Percentiles rank a stretch among this genome's conserved stretches.
Conservation (phyloP, 169 alveolate genomes). For the Plasmodium coatneyi region DNA sequence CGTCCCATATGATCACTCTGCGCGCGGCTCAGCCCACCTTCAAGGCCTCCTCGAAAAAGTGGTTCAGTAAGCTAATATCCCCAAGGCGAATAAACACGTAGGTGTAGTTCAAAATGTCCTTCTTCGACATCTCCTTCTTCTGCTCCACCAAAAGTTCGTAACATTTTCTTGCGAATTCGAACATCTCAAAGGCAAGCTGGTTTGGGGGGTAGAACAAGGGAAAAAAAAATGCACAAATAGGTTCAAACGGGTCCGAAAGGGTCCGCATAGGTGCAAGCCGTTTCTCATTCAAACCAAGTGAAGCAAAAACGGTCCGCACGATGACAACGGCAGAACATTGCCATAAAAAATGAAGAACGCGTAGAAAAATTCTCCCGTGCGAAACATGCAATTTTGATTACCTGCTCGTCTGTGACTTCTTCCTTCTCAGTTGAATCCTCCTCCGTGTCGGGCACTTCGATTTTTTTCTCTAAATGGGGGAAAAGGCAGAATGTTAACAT, state of each 20-base stretch:
- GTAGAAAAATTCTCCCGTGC: not conserved
- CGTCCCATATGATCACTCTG: not conserved
- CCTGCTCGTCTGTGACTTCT: conserved; percentile 71
- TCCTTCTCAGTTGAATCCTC: conserved; percentile 39
- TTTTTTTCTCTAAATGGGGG: conserved; percentile 23
- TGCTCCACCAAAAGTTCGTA: conserved; percentile 38
- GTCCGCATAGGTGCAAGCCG: not conserved
- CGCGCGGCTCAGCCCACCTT: not conserved
- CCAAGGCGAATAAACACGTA: conserved; percentile 64
- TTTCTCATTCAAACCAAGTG: not conserved
- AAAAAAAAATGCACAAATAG: not conserved
- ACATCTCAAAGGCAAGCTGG: conserved; percentile 68
- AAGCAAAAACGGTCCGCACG: not conserved
- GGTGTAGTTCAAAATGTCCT: conserved; percentile 33
- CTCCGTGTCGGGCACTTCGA: conserved; percentile 49
- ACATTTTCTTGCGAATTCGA: conserved; percentile 66
- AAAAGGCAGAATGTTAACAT: not conserved
- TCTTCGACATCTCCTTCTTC: conserved; percentile 45
- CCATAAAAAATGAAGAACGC: not conserved
- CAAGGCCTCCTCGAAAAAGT: conserved; percentile 42
- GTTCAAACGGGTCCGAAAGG: not conserved
- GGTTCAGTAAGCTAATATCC: conserved; percentile 48
- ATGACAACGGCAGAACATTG: not conserved
- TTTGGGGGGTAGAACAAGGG: not conserved
- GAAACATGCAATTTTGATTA: not conserved